phyloP scores from a whole-genome alignment of 2,329 filamentous ascomycete genomes.

The Ascochyta pisi region DNA sequence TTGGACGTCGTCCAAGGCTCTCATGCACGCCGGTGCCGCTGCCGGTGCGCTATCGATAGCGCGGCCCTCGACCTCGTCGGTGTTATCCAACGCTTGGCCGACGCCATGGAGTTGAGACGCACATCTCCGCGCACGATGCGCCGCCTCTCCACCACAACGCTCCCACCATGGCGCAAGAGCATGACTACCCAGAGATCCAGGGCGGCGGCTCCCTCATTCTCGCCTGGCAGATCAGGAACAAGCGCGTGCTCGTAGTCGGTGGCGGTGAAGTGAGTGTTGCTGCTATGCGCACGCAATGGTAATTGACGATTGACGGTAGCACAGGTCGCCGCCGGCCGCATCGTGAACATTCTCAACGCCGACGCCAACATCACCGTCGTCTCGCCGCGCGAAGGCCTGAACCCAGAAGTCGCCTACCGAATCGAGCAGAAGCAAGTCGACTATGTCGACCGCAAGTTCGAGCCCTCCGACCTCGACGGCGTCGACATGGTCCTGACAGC shows the following conservation, averaged over 20 bases:
- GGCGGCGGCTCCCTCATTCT: conserved; percentile 92
- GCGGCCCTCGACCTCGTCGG: conserved; percentile 6
- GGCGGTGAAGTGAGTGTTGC: conserved; percentile 80
- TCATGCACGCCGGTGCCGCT: too few species aligned
- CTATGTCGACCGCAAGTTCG: conserved; percentile 83
- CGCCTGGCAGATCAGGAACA: conserved; percentile 92
- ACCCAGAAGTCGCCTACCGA: conserved; percentile 86
- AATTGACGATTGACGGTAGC: conserved; percentile 47
- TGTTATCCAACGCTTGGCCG: conserved; percentile 16
- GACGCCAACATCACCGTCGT: conserved; percentile 90
- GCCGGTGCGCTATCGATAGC: conserved; percentile 1
- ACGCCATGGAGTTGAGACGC: conserved; percentile 17
- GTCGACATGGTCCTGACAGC: conserved; percentile 90
- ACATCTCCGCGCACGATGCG: conserved; percentile 34
- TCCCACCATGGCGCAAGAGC: conserved; percentile 54
- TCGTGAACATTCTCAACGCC: conserved; percentile 92
- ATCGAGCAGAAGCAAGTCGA: conserved; percentile 76
- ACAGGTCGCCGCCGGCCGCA: conserved; percentile 93
- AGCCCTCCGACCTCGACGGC: conserved; percentile 82
- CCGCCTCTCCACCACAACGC: conserved; percentile 22
- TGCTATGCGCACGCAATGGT: conserved; percentile 8
- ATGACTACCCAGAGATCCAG: conserved; percentile 76
- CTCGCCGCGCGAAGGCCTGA: conserved; percentile 79
- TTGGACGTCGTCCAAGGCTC: neutral
- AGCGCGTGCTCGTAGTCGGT: conserved; percentile 88